Evolutionary conservation across 2,329 filamentous ascomycete genomes (phyloP).

Genomic region (Xylariaceae sp.): DNA sequence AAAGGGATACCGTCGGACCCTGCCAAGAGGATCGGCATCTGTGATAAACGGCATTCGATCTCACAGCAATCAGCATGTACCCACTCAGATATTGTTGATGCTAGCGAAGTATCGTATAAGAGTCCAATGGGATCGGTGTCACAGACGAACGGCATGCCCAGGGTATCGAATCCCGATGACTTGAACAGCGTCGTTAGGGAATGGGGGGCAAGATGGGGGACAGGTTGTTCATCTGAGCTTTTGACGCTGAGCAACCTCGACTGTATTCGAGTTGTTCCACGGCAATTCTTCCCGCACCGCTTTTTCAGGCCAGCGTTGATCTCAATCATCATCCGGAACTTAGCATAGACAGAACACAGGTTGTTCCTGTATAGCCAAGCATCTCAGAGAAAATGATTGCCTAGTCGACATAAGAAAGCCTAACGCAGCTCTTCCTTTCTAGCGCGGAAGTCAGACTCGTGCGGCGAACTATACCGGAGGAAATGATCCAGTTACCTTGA

Average conservation of each 20-base stretch:
- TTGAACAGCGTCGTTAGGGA: not conserved
- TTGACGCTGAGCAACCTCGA: not conserved
- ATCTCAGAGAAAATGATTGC: too few relatives aligned
- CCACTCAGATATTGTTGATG: not conserved
- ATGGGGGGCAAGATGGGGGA: not conserved
- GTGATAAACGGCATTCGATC: constrained; percentile 18
- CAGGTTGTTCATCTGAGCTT: not conserved
- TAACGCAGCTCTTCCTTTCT: too few relatives aligned
- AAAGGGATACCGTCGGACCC: not conserved
- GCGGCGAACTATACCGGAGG: not conserved
- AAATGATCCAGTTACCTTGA: not conserved
- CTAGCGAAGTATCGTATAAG: not conserved
- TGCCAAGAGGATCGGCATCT: constrained; percentile 17
- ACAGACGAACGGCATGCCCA: constrained; percentile 8
- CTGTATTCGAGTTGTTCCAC: not conserved
- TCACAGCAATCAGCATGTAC: constrained; percentile 19
- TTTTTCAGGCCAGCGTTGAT: not conserved
- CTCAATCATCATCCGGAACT: not conserved
- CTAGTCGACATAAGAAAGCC: too few relatives aligned
- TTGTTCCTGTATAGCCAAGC: not conserved
- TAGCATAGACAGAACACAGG: constrained; percentile 12
- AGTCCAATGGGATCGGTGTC: not conserved
- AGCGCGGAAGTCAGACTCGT: too few relatives aligned
- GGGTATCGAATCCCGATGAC: not conserved
- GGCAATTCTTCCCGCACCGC: not conserved